Evolutionary conservation across 495 filamentous ascomycete species (phyloP).

Genomic region (Trichoderma virens): DNA sequence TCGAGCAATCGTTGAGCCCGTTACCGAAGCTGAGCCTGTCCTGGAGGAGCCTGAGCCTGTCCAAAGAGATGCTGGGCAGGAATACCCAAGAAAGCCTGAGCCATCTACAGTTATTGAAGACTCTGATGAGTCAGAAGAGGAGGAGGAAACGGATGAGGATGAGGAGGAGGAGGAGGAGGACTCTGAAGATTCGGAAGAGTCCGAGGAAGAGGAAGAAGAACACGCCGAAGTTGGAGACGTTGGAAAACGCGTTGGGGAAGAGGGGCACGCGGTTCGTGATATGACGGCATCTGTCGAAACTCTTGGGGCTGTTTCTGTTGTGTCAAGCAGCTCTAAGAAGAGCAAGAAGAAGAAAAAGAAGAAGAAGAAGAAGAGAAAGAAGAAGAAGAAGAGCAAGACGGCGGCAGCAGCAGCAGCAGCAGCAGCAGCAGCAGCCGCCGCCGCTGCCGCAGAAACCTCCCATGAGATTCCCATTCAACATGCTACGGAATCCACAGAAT

Average conservation of each 20-base stretch:
- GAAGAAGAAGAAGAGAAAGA: constrained; percentile 21
- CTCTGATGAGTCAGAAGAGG: constrained; percentile 16
- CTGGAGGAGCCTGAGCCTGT: background rate
- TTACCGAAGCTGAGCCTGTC: background rate
- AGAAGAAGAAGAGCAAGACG: constrained; percentile 24
- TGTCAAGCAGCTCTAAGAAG: constrained; percentile 6
- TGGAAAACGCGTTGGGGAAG: background rate
- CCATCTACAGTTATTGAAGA: constrained; percentile 2
- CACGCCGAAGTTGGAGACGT: background rate
- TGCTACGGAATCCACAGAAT: background rate
- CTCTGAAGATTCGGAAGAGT: background rate
- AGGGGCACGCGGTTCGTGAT: background rate
- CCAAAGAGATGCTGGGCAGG: background rate
- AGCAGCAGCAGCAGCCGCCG: background rate
- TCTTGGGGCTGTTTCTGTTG: constrained; percentile 8
- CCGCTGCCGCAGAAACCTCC: background rate
- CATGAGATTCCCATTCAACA: background rate
- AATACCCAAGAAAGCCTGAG: background rate
- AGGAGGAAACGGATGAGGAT: constrained; percentile 23
- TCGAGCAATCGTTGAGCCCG: background rate
- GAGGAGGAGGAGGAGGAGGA: background rate
- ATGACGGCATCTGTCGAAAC: constrained; percentile 5
- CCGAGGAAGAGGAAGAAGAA: background rate
- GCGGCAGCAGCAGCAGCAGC: constrained; percentile 8
- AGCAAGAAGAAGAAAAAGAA: constrained; percentile 26